Base-by-base conservation (phyloP, 257 asterid species). In the Gentiana straminea region DNA sequence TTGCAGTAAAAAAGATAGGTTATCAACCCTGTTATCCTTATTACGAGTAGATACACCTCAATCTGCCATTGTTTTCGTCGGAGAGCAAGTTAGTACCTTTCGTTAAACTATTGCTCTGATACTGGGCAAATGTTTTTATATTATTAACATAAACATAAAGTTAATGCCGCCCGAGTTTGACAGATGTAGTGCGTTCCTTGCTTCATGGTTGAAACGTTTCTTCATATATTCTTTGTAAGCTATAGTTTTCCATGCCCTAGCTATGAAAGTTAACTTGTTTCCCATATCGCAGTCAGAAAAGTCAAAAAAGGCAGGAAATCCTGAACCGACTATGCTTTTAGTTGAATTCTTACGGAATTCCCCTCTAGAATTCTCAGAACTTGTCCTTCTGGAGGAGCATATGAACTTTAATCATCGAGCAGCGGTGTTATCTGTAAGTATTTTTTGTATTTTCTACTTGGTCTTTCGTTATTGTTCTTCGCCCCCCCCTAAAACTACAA, bases 331-430 rank as follows among this genome's bases (percentile, higher is more conserved):
- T 4, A 73, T 80, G 64, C 80, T 74, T 64, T 55, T 86, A 54
- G 63, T 79, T n/a, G 84, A 80, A 35, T 81, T 79, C 60, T 64
- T 90, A 49, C 77, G 64, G 71, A 61, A 74, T 60, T 75, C 85
- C 58, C 32, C 59, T 57, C 54, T 55, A 50, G 82, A 70, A 59
- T 59, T 71, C 73, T 70, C 81, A 0, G 78, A 79, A 62, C 61
- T 90, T 61, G 79, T 84, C 71, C 78, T 84, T 59, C 62, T 90
- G 68, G 96, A 81, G 71, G 92, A 81, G 72, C 88, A 84, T 61
- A 74, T 90, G 82, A 87, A 90, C 73, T 80, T 86, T 69, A 86
- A 90, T 76, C 77, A 75, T 72, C 87, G 93, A 72, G 89, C 96
- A 59, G 70, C 86, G 50, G 71, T 83, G 49, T 70, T 91, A 61